These are phyloP conservation scores for Pythium apleroticum DNA, from an alignment of 352 stramenopile species.

Conservation along the genomic window DNA sequence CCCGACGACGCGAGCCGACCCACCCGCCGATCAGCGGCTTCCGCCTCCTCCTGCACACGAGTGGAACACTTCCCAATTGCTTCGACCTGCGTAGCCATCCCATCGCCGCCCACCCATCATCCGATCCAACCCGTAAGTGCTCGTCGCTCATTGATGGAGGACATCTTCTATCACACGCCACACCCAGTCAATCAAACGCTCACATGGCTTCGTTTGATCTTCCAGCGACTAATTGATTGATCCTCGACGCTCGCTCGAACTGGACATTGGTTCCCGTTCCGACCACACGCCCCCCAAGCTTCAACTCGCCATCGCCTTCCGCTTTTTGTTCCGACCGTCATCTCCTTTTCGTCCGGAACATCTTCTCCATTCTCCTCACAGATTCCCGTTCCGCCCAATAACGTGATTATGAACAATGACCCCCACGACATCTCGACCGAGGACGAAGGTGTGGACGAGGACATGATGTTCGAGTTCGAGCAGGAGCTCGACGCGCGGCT, in stretches of 20 bases:
- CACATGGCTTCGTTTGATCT: slow-evolving; percentile 1
- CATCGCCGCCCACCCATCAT: neutral
- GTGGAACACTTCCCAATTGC: slow-evolving; percentile 19
- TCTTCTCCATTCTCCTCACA: neutral
- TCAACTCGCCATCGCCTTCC: neutral
- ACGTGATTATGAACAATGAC: slow-evolving; percentile 33
- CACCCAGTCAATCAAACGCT: neutral
- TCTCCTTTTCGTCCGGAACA: neutral
- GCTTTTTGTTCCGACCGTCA: neutral
- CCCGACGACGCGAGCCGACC: neutral
- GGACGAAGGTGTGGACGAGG: slow-evolving; percentile 48
- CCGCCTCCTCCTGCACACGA: neutral
- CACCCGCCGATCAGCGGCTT: neutral
- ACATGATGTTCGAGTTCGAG: slow-evolving; percentile 79
- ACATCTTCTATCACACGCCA: neutral
- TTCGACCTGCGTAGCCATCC: neutral
- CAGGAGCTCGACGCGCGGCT: slow-evolving; percentile 28
- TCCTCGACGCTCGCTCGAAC: neutral
- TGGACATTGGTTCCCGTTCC: neutral
- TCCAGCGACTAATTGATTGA: neutral
- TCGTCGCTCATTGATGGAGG: neutral
- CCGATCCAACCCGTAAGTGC: slow-evolving; percentile 2
- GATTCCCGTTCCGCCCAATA: neutral
- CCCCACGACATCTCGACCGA: slow-evolving; percentile 26
- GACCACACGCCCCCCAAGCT: neutral